phyloP scores from a whole-genome alignment of 345 rosid species.

The Physaria fendleri region DNA sequence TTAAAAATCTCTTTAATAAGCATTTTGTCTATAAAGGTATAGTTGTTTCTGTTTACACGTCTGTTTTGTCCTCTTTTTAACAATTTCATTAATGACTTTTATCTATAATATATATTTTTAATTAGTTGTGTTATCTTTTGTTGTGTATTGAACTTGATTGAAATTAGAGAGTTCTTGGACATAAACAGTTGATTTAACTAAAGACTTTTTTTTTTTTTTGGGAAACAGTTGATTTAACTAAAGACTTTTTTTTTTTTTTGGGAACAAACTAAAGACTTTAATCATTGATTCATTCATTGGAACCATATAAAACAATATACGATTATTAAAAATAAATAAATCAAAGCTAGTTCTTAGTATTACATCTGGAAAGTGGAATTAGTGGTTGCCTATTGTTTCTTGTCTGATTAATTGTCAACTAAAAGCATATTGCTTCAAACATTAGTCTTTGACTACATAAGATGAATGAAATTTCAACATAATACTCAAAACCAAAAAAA shows the following conservation, averaged over 20 bases:
- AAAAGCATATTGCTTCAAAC: neutral
- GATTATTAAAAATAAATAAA: neutral
- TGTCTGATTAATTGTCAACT: no score
- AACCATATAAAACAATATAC: neutral
- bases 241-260: neutral
- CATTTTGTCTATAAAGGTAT: slow-evolving; percentile 32
- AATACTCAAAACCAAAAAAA: neutral
- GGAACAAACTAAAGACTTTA: neutral
- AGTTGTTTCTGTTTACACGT: slow-evolving; percentile 17
- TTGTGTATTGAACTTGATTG: neutral
- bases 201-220: neutral
- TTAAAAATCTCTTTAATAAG: neutral
- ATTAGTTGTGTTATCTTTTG: slow-evolving; percentile 3
- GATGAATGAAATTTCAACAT: neutral
- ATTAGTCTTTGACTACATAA: neutral
- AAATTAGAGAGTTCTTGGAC: neutral
- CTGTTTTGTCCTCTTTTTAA: neutral
- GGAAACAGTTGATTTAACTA: neutral
- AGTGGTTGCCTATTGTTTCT: no score
- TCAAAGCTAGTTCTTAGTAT: neutral
- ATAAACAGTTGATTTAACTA: neutral
- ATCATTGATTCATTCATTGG: neutral
- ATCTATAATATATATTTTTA: neutral
- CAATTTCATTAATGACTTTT: slow-evolving; percentile 31
- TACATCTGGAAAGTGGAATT: neutral